phyloP scores from a whole-genome alignment of 169 alveolate species.

The Plasmodium gaboni region DNA sequence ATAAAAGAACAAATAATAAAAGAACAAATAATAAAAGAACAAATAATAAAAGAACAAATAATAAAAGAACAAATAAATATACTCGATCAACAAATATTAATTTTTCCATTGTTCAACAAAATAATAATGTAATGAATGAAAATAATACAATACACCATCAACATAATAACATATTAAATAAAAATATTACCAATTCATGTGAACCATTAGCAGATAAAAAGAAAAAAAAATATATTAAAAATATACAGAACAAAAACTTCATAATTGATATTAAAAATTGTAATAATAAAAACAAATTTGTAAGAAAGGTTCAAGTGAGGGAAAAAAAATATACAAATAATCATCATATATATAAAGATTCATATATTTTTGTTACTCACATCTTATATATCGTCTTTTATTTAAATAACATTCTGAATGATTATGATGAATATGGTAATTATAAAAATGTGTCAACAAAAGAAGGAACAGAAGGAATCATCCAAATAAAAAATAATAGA shows the following conservation, averaged over 20 bases:
- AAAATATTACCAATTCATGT: neutral
- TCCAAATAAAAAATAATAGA: too few relatives aligned
- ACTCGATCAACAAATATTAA: neutral
- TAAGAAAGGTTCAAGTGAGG: slow-evolving; percentile 30
- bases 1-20: neutral
- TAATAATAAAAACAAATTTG: slow-evolving; percentile 3
- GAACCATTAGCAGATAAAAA: neutral
- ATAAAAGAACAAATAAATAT: neutral
- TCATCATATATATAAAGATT: slow-evolving; percentile 13
- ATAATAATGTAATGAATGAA: neutral
- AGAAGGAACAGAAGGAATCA: neutral
- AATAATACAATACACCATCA: neutral
- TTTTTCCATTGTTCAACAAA: neutral
- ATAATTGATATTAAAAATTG: too few relatives aligned
- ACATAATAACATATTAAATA: neutral
- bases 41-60: neutral
- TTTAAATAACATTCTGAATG: slow-evolving; percentile 24
- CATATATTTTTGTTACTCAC: slow-evolving; percentile 31
- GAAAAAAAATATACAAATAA: slow-evolving; percentile 6
- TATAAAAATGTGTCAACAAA: neutral
- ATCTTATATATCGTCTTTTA: slow-evolving; percentile 51
- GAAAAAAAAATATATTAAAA: neutral
- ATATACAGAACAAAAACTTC: neutral
- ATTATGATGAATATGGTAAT: slow-evolving; percentile 31
- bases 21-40: neutral